These are phyloP conservation scores for Celoporthe dispersa DNA, from an alignment of 2,329 filamentous ascomycete genomes.

Conservation along the genomic window DNA sequence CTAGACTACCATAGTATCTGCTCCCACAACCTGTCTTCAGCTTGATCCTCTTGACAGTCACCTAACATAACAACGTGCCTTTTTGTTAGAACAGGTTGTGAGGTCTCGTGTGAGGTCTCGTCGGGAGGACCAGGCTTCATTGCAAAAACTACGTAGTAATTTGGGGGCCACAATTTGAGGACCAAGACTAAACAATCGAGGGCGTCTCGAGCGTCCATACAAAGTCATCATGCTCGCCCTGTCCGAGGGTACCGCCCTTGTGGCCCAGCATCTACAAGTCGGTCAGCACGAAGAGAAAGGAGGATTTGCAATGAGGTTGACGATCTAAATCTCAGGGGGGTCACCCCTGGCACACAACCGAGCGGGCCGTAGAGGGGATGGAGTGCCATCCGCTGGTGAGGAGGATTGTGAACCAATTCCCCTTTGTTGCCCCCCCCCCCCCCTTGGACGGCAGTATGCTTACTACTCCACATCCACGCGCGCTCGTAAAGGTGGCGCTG, in stretches of 20 bases:
- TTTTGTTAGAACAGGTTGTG: neutral
- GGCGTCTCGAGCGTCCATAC: neutral
- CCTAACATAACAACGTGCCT: neutral
- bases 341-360: neutral
- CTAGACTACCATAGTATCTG: neutral
- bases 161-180: neutral
- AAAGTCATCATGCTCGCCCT: neutral
- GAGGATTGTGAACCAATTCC: conserved; percentile 5
- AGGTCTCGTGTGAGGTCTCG: neutral
- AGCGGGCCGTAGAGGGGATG: conserved; percentile 7
- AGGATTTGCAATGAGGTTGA: conserved; percentile 22
- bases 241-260: neutral
- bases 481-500: neutral
- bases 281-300: conserved; percentile 17
- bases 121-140: too few relatives aligned
- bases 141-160: too few relatives aligned
- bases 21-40: neutral
- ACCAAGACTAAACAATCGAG: neutral
- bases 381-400: neutral
- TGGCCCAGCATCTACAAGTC: neutral
- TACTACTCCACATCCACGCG: conserved; percentile 21
- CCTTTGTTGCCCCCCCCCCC: neutral
- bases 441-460: conserved; percentile 20
- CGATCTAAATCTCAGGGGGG: conserved; percentile 27
- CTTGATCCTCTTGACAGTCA: neutral